phyloP scores from a whole-genome alignment of 2,329 filamentous ascomycete species.

The Aspergillaceae sp. region DNA sequence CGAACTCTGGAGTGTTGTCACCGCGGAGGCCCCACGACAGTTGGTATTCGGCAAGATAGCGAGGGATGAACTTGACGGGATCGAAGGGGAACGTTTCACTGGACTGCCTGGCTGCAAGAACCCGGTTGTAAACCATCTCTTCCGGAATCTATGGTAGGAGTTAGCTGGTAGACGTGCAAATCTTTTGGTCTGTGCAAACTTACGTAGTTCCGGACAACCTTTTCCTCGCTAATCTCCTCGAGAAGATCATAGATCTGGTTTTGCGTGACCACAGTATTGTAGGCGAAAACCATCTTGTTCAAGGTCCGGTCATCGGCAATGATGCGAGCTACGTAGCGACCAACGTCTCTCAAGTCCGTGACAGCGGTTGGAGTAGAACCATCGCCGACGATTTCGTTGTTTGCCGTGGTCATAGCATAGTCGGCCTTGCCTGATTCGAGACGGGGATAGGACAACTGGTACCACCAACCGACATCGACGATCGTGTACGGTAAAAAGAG shows the following conservation, averaged over 20 bases:
- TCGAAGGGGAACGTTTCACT: conserved; percentile 32
- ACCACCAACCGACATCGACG: conserved; percentile 54
- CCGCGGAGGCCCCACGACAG: conserved; percentile 42
- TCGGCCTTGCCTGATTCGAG: conserved; percentile 41
- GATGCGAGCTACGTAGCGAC: conserved; percentile 44
- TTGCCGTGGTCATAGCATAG: conserved; percentile 30
- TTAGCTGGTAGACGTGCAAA: too few species aligned
- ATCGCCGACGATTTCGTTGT: conserved; percentile 37
- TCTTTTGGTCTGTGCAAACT: conserved; percentile 6
- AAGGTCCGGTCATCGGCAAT: conserved; percentile 46
- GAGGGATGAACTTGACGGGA: conserved; percentile 27
- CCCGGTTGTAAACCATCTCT: conserved; percentile 26
- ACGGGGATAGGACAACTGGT: conserved; percentile 41
- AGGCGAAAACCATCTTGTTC: conserved; percentile 45
- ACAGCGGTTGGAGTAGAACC: conserved; percentile 39
- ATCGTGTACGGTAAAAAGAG: conserved; percentile 47
- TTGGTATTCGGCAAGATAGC: conserved; percentile 37
- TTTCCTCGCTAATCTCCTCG: conserved; percentile 44
- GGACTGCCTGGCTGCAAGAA: conserved; percentile 26
- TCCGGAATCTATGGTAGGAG: conserved; percentile 19
- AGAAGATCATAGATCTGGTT: conserved; percentile 41
- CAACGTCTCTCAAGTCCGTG: conserved; percentile 47
- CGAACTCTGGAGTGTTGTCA: conserved; percentile 47
- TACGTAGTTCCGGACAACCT: conserved; percentile 34
- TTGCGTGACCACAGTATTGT: conserved; percentile 39